These are phyloP conservation scores for Pichia sp. DNA, from an alignment of 1,139 yeast species.

Conservation along the genomic window DNA sequence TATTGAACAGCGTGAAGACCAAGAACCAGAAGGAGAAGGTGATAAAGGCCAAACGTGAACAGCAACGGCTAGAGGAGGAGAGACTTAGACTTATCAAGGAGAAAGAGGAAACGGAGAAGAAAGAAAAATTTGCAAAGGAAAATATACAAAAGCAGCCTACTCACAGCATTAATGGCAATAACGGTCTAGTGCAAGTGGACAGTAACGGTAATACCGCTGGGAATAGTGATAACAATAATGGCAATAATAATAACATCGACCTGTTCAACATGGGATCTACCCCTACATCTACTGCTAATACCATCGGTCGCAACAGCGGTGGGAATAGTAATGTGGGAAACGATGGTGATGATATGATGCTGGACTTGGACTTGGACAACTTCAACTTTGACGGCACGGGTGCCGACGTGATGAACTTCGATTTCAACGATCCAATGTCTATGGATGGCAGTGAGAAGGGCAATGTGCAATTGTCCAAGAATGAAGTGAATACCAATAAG, in stretches of 20 bases:
- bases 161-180: background rate
- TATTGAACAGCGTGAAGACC: slow-evolving; percentile 31
- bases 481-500: background rate
- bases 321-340: background rate
- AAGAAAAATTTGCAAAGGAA: slow-evolving; percentile 2
- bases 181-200: background rate
- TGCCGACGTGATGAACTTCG: slow-evolving; percentile 13
- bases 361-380: slow-evolving; percentile 30
- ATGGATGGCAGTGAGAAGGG: background rate
- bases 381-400: slow-evolving; percentile 26
- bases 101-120: slow-evolving; percentile 4
- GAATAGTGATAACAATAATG: slow-evolving; percentile 5
- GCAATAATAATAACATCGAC: background rate
- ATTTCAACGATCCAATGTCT: slow-evolving; percentile 11
- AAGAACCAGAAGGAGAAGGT: slow-evolving; percentile 29
- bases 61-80: slow-evolving; percentile 11
- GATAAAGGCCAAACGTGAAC: slow-evolving; percentile 20
- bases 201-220: background rate
- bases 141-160: slow-evolving; percentile 5
- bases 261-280: background rate
- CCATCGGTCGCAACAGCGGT: background rate
- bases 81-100: slow-evolving; percentile 16
- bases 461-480: background rate
- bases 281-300: background rate
- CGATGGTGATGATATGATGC: slow-evolving; percentile 24